Evolutionary conservation across 2,329 filamentous ascomycete species (phyloP).

Genomic region (Colletotrichum sp.): DNA sequence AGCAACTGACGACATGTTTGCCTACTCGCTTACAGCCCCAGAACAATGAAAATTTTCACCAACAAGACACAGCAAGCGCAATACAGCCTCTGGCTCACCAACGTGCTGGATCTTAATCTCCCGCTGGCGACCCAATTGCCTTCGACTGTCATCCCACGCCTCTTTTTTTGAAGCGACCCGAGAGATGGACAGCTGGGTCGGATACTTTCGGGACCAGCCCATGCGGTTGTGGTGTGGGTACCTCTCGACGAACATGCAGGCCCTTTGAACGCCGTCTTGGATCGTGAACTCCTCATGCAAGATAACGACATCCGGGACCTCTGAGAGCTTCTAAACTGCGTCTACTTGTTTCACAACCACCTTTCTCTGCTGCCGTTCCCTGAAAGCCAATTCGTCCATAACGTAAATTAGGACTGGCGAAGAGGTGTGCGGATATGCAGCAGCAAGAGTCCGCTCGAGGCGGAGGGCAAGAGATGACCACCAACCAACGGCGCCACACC

Average conservation of each 20-base stretch:
- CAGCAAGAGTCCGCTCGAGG: not conserved
- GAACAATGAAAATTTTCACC: not conserved
- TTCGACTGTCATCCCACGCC: not conserved
- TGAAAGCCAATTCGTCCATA: not conserved
- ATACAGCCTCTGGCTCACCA: not conserved
- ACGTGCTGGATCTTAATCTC: not conserved
- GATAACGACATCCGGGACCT: constrained; percentile 15
- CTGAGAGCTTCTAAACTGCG: not conserved
- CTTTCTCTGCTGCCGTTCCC: not conserved
- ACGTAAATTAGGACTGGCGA: not conserved
- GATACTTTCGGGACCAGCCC: constrained; percentile 15
- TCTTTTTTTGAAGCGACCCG: not conserved
- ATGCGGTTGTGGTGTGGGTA: not conserved
- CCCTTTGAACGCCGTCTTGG: not conserved
- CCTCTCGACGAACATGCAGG: not conserved
- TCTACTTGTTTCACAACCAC: not conserved
- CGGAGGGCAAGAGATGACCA: not conserved
- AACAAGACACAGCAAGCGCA: not conserved
- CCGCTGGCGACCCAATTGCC: not conserved
- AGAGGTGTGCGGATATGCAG: not conserved
- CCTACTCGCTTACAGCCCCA: not conserved
- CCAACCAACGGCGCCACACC: not conserved
- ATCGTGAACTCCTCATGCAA: not conserved
- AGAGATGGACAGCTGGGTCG: not conserved
- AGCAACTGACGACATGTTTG: not conserved